Evolutionary conservation across 2,329 filamentous ascomycete species (phyloP), one percentile per base, ranked within the genome.

Genomic region (Scedosporium minutisporum): DNA sequence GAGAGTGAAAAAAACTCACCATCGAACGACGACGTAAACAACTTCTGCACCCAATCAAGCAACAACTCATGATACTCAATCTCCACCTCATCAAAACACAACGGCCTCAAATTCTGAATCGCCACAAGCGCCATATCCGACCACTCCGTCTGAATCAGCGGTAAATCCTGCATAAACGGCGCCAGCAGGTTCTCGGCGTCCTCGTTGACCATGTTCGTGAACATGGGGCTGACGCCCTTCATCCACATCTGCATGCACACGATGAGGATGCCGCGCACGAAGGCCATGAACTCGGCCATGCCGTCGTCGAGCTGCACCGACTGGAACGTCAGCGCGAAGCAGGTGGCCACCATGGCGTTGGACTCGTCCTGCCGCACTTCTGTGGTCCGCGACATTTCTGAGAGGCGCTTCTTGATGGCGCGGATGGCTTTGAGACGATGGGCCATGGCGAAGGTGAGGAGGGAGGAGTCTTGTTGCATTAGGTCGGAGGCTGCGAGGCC

Each of bases 401-500:
- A 70, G 2, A 87, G 72, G 0, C 80, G 77, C 65, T 79, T 79
- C 70, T 87, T 86, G 67, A 87, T 82, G 5, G 83, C 80, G 64
- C 80, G 80, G 67, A 89, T 83, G 5, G 87, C 86, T 64, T 87
- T 83, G 61, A 88, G 75, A 21, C 87, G 84, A 70, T 90, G 87
- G 42, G 76, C 76, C 74, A 89, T 83, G 51, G 87, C 86, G 33
- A 82, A 78, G 14, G 80, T 75, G 14, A 80, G 72, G 18, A 89
- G 78, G 64, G 77, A 78, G 1, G 78, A 70, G 63, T 82, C 83
- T 0, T 76, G 71, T 3, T 74, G 73, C 67, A 81, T 79, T 4
- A 90, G 78, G 65, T 89, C 84, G 0, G 87, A 89, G 38, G 87
- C 88, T 1, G 87, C 80, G 64, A 88, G 80, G 12, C 86, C 86